A percentile compares a stretch with the other conserved stretches of the same genome.
Evolutionary conservation across 2,329 filamentous ascomycete genomes (phyloP).

Genomic region (Colletotrichum simmondsii): DNA sequence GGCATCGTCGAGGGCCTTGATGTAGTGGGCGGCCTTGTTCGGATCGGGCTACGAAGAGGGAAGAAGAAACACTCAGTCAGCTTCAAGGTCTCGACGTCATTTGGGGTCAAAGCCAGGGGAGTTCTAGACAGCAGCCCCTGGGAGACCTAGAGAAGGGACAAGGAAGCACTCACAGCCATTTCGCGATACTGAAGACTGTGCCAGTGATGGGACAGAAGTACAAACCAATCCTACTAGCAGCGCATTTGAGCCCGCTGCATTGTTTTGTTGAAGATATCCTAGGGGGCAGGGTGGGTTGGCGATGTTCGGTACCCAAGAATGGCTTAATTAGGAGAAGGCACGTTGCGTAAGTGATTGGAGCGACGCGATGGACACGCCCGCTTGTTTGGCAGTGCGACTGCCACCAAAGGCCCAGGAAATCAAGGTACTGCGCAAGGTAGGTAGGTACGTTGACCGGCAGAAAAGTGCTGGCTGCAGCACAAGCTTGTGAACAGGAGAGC

Average conservation of each 20-base stretch:
- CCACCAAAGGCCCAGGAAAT: background rate
- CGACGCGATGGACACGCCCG: conserved; percentile 22
- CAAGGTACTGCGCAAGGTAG: too few species aligned
- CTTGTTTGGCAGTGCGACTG: conserved; percentile 18
- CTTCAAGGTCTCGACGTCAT: conserved; percentile 34
- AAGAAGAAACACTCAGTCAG: conserved; percentile 22
- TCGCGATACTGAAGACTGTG: conserved; percentile 36
- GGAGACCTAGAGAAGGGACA: conserved; percentile 1
- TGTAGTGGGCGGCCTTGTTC: conserved; percentile 84
- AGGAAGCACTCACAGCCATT: conserved; percentile 48
- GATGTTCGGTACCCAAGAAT: conserved; percentile 25
- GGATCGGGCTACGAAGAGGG: conserved; percentile 33
- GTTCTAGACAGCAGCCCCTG: conserved; percentile 2
- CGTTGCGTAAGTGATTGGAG: conserved; percentile 33
- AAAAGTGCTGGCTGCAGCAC: conserved; percentile 2
- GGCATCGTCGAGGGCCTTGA: conserved; percentile 84
- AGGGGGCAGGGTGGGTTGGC: conserved; percentile 19
- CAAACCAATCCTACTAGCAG: conserved; percentile 28
- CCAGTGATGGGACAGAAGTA: conserved; percentile 8
- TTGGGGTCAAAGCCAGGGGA: conserved; percentile 15
- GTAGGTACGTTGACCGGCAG: conserved; percentile 5
- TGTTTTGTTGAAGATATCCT: conserved; percentile 18
- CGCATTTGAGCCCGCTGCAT: conserved; percentile 26
- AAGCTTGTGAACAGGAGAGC: background rate
- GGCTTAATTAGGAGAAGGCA: conserved; percentile 30